Conservation (phyloP, 768 basidiomycete species). For the Mycena maculata region DNA sequence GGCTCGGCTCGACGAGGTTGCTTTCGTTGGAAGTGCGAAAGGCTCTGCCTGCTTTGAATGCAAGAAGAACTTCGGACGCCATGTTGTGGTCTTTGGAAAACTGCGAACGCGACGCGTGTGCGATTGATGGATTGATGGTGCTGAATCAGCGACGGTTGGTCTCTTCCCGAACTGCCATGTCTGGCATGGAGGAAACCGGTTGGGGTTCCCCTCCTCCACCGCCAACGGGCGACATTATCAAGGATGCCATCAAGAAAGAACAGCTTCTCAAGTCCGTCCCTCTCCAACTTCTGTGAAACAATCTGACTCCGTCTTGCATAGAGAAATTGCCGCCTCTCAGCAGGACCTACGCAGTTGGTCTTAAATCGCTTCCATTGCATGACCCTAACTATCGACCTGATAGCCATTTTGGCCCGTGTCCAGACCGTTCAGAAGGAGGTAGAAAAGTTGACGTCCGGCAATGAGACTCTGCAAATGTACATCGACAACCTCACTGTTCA, state of each 20-base stretch:
- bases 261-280: slow-evolving; percentile 76
- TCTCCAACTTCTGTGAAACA: neutral
- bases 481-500: slow-evolving; percentile 91
- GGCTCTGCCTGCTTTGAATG: slow-evolving; percentile 81
- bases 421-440: slow-evolving; percentile 80
- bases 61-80: slow-evolving; percentile 60
- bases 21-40: slow-evolving; percentile 75
- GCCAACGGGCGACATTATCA: slow-evolving; percentile 70
- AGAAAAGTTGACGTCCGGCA: slow-evolving; percentile 83
- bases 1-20: slow-evolving; percentile 73
- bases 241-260: slow-evolving; percentile 83
- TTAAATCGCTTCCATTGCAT: neutral
- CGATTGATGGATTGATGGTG: slow-evolving; percentile 41
- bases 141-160: slow-evolving; percentile 44
- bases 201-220: slow-evolving; percentile 61
- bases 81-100: slow-evolving; percentile 35
- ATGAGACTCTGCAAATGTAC: slow-evolving; percentile 88
- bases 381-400: slow-evolving; percentile 10
- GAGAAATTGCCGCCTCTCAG: slow-evolving; percentile 81
- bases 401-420: slow-evolving; percentile 76
- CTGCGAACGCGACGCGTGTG: slow-evolving; percentile 61
- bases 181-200: slow-evolving; percentile 48
- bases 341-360: slow-evolving; percentile 79
- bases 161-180: slow-evolving; percentile 19
- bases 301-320: slow-evolving; percentile 43